Base-by-base conservation (phyloP, 2,329 filamentous ascomycete genomes). In the Cytospora paraplurivora region DNA sequence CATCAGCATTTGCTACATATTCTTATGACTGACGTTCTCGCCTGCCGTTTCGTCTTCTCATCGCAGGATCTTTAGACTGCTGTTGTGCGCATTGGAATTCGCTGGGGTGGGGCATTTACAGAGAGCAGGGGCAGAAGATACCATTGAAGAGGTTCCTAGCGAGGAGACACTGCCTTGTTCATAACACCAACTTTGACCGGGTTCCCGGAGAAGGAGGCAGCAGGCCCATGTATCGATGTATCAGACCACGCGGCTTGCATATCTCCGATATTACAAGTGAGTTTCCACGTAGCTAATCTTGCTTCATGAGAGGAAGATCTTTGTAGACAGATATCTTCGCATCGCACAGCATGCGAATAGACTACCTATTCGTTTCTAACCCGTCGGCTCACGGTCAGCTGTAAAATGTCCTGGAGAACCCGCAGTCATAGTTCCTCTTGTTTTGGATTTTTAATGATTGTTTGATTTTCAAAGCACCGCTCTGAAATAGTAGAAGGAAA, bases 381-480 rank as follows among this genome's bases (percentile, higher is more conserved):
- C 10, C n/a, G 11, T 17, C n/a, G 44, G 8, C 44, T 47, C n/a
- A 21, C 2, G 12, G 19, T 47, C 8, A 47, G n/a, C 7, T 47
- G 8, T 47, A 4, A 2, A 27, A 47, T 47, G n/a, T 47, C 44
- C n/a, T 41, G 13, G 44, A 17, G n/a, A 17, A n/a, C 41, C n/a
- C 7, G 44, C n/a, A 12, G 44, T 47, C 44, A 47, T 4, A 21
- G 4, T 47, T 37, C 12, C 12, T 7, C 11, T 17, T n/a, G 17
- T 2, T 17, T 47, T 5, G 44, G 44, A 10, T n/a, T 47, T 21
- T 11, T 7, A 1, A 19, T 47, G n/a, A 19, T 47, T 21, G 44
- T 21, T n/a, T 35, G 37, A 13, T 17, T 37, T 47, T 55, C 58
- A 54, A 49, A 55, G 58, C 58, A 32, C 51, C 37, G 51, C 50